A percentile compares a stretch with the other conserved stretches of the same genome.
Evolutionary conservation across 2,329 filamentous ascomycete species (phyloP).

Genomic region (Xylariaceae sp.): DNA sequence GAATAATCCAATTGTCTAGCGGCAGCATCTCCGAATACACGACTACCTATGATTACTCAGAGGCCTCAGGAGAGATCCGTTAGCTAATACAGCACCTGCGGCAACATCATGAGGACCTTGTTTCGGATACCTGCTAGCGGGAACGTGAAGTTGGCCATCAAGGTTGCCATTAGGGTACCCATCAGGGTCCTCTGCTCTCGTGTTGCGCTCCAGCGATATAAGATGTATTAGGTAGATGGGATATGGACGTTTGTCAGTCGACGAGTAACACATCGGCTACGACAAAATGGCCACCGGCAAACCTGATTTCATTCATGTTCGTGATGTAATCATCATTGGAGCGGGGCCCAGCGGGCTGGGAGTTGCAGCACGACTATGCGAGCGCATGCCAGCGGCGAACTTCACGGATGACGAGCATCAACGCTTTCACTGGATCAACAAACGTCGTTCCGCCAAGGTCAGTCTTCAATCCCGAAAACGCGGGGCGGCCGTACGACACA

Average conservation of each 20-base stretch:
- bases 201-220: background rate
- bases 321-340: conserved; percentile 69
- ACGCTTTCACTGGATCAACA: conserved; percentile 73
- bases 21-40: background rate
- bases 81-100: background rate
- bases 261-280: background rate
- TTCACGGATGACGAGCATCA: conserved; percentile 82
- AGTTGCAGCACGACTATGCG: conserved; percentile 65
- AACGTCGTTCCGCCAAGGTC: conserved; percentile 54
- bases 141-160: conserved; percentile 6
- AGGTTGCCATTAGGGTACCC: conserved; percentile 9
- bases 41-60: background rate
- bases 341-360: conserved; percentile 73
- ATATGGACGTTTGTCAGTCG: background rate
- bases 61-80: background rate
- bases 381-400: conserved; percentile 69
- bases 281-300: conserved; percentile 15
- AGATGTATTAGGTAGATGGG: background rate
- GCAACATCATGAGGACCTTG: background rate
- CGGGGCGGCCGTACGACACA: conserved; percentile 33
- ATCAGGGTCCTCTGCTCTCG: conserved; percentile 10
- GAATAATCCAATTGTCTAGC: background rate
- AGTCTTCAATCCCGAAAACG: conserved; percentile 51
- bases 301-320: conserved; percentile 35
- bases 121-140: background rate